Conservation (phyloP, 192 early-diverging fungal genomes). For the Allomyces macrogynus region DNA sequence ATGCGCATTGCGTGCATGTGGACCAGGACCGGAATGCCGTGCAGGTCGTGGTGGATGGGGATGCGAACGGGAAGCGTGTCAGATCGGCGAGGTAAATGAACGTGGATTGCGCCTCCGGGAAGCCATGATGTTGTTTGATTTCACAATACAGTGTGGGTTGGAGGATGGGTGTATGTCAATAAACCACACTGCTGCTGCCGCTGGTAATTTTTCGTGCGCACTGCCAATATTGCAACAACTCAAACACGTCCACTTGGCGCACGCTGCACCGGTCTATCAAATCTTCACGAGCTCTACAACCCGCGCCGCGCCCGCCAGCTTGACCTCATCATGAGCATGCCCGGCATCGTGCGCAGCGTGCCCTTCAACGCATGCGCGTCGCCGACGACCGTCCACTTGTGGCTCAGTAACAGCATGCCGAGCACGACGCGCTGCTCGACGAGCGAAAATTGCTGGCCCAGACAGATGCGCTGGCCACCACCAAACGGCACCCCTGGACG, state of each 20-base stretch:
- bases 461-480: conserved; percentile 29
- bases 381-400: conserved; percentile 15
- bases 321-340: background rate
- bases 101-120: too few relatives aligned
- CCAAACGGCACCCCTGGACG: conserved; percentile 32
- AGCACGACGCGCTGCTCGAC: conserved; percentile 31
- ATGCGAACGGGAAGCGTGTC: too few relatives aligned
- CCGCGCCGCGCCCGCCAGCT: background rate
- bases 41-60: background rate
- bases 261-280: too few relatives aligned
- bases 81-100: too few relatives aligned
- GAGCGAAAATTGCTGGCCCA: conserved; percentile 34
- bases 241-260: too few relatives aligned
- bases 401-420: conserved; percentile 21
- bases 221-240: too few relatives aligned
- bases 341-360: background rate
- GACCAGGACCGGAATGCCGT: background rate
- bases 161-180: too few relatives aligned
- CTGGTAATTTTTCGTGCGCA: too few relatives aligned
- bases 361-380: background rate
- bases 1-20: background rate
- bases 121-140: too few relatives aligned
- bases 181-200: too few relatives aligned
- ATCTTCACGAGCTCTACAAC: too few relatives aligned
- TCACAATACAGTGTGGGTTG: too few relatives aligned